Evolutionary conservation across 257 asterid genomes (phyloP).

Genomic region (Osmanthus fragrans): DNA sequence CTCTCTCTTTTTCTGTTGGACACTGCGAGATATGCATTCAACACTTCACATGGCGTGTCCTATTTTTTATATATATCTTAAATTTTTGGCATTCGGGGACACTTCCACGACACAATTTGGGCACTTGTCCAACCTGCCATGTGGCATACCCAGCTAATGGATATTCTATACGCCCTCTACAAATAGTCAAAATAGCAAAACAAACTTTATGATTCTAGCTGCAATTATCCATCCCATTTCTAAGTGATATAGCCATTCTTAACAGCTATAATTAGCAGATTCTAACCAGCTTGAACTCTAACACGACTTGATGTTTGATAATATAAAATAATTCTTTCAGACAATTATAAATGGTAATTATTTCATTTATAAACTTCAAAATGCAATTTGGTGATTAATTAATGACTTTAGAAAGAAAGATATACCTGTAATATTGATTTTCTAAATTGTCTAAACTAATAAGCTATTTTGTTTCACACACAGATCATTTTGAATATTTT

Average conservation of each 20-base stretch:
- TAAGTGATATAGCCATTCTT: neutral
- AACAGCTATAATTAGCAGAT: neutral
- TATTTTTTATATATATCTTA: neutral
- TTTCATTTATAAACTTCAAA: too few species aligned
- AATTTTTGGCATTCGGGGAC: neutral
- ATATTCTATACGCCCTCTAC: neutral
- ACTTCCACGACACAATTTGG: neutral
- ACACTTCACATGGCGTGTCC: neutral
- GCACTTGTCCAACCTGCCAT: neutral
- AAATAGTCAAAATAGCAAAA: neutral
- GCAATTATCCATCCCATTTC: neutral
- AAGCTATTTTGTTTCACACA: too few species aligned
- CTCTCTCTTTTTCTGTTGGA: neutral
- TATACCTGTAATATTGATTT: too few species aligned
- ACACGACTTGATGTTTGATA: too few species aligned
- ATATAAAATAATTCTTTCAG: too few species aligned
- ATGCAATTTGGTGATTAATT: too few species aligned
- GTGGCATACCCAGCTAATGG: neutral
- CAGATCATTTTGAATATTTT: too few species aligned
- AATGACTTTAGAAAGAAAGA: too few species aligned
- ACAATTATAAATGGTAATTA: too few species aligned
- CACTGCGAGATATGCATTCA: neutral
- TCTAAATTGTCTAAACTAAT: neutral
- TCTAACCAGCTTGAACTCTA: too few species aligned
- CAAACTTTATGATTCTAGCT: neutral